Evolutionary conservation across 805 yeast species (phyloP), one percentile per base, ranked within the genome.

Genomic region (Candida schatavii): DNA sequence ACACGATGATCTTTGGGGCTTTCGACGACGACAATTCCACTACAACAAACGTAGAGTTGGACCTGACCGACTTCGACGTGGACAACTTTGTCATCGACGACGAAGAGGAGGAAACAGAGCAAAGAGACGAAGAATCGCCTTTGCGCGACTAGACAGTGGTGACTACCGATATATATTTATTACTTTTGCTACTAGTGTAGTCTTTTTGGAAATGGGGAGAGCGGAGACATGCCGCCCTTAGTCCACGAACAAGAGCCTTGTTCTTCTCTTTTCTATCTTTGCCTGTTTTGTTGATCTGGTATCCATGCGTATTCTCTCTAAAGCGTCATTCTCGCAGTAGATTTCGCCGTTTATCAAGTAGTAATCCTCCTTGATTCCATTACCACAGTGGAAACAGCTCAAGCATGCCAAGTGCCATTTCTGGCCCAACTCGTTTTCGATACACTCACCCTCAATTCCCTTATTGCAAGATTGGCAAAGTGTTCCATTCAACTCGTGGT

Each of bases 401-500:
- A 90, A 72, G 60, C 98, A 91, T 18, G 70, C 61, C 5, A 75
- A 64, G 57, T 91, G 98, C 71, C 87, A 90, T 43, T 88, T 75
- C 50, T 83, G 84, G 33, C 68, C 63, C 26, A 77, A 61, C 53
- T 83, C 89, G 52, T 81, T 85, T 54, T 88, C 96, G 32, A 91
- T 73, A 61, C 98, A 91, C 57, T 80, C 80, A 3, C 98, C 98
- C 59, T 91, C 97, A 37, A 93, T 87, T 23, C 95, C 96, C 3
- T 53, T 51, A 10, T 75, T 70, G 61, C 99, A 91, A 13, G 72
- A 63, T 36, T 70, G 69, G 62, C 99, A 91, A 2, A 85, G 58
- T 0, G 95, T 83, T 37, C 81, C 78, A 59, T 91, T 93, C 41
- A 77, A 70, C 41, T 69, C 67, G 61, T 93, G 98, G 64, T 80